Evolutionary conservation across 2,329 filamentous ascomycete species (phyloP), one percentile per base, ranked within the genome.

Genomic region (Fusarium domesticum): DNA sequence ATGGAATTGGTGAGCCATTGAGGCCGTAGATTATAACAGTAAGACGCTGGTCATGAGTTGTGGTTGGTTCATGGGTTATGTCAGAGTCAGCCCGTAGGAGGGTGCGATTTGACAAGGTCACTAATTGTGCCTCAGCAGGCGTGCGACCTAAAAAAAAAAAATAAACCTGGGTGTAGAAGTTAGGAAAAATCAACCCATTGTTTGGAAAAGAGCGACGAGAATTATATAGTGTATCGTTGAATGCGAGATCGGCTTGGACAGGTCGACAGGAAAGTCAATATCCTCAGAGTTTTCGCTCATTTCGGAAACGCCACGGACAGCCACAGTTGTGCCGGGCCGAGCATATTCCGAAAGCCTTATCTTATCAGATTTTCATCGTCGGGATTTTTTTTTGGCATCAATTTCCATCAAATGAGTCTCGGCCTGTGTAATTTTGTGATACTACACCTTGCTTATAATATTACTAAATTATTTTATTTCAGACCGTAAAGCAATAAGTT

Each of bases 1-100:
- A 14, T 58, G 57, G n/a, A 60, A 56, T 8, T 43, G 45, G 39
- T 52, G 46, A 12, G 57, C 43, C 58, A 60, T 60, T 28, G 23
- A n/a, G 23, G 8, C 4, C 7, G 23, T 28, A 28, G 4, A 28
- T 28, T 28, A 28, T 11, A 12, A 28, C 23, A 28, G 23, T 28
- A 12, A 28, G 7, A 28, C 5, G 23, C 23, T 28, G 23, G 3
- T 28, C 23, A 28, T 28, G 23, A 28, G 23, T 28, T 28, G 3
- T 28, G 23, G 7, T 4, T 11, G 20, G 7, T 28, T 11, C 14
- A 12, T 5, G 23, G 10, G 7, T 28, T 8, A 12, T 8, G 23
- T 28, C 10, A 8, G 23, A 28, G 23, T 28, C 23, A 28, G 14
- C 7, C 4, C 10, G 23, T 11, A 12, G 7, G 23, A 10, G n/a